Evolutionary conservation across 345 rosid species (phyloP).

Genomic region (Melaleuca alternifolia): DNA sequence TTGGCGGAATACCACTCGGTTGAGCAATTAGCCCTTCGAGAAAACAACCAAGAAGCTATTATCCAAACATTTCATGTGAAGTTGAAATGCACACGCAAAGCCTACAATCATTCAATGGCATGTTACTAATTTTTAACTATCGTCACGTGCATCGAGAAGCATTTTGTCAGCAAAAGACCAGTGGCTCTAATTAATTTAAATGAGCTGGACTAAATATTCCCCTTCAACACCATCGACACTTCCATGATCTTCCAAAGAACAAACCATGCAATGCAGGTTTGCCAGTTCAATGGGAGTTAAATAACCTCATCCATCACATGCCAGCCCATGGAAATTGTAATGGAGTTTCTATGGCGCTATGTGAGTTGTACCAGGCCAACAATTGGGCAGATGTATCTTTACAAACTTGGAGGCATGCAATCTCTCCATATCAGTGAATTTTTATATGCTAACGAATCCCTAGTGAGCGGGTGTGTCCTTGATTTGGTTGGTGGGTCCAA

Average conservation of each 20-base stretch:
- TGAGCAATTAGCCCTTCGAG: neutral
- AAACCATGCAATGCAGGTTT: conserved; percentile 6
- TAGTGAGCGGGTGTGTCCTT: neutral
- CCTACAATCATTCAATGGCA: neutral
- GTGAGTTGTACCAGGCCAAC: neutral
- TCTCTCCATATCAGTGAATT: neutral
- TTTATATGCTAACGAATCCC: neutral
- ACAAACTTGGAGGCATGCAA: neutral
- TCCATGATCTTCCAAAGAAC: neutral
- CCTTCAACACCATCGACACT: neutral
- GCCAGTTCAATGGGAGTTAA: conserved; percentile 12
- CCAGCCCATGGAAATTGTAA: neutral
- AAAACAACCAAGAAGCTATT: neutral
- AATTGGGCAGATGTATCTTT: neutral
- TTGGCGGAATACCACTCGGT: neutral
- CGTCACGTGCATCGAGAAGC: conserved; percentile 19
- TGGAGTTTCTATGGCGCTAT: neutral
- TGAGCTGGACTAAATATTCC: conserved; percentile 2
- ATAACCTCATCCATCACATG: neutral
- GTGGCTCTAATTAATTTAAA: neutral
- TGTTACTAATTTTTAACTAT: neutral
- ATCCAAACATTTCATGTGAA: neutral
- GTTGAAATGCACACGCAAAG: conserved; percentile 7
- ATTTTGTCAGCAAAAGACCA: neutral
- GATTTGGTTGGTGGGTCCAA: neutral